Evolutionary conservation across 495 filamentous ascomycete genomes (phyloP), one percentile per base, ranked within the genome.

Genomic region (Xylaria grammica): DNA sequence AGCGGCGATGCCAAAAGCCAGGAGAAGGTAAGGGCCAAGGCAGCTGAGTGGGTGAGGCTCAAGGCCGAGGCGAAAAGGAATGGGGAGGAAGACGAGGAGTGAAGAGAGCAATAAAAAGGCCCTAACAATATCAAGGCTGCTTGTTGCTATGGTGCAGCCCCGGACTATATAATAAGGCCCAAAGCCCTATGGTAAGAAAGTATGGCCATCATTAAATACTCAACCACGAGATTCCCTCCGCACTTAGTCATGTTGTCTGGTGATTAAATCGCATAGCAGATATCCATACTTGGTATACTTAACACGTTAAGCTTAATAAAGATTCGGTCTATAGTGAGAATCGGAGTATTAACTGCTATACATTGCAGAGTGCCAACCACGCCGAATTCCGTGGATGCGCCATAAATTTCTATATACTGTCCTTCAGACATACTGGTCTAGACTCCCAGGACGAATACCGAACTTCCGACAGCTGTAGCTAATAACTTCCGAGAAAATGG

Each of bases 1-100:
- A 81, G 83, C 60, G 91, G 90, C 4, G 87, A 91, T 69, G 77
- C 82, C 60, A 92, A 90, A 83, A 85, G 83, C 67, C 81, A 88
- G 54, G 89, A 91, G 69, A 85, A 82, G 58, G 91, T 92, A 36
- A 87, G 88, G 70, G 89, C 86, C 9, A 89, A 86, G 76, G 92
- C 91, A 17, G 87, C 84, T 64, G 89, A 90, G 67, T 95, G 79
- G 79, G 78, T 82, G 38, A 67, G 69, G 63, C 63, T 67, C 42
- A 74, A 68, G 59, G 75, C 73, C 0, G 75, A 75, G 55, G 70
- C 61, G 52, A 77, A 79, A 69, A 56, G 67, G 63, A 53, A 67
- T 1, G 68, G 59, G 11, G 69, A 65, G 45, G 74, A 69, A 10
- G 54, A 72, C 27, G 74, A 71, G 8, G 75, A 70, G n/a, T 34